Conservation (phyloP, 345 rosid genomes). For the Nasturtium officinale region DNA sequence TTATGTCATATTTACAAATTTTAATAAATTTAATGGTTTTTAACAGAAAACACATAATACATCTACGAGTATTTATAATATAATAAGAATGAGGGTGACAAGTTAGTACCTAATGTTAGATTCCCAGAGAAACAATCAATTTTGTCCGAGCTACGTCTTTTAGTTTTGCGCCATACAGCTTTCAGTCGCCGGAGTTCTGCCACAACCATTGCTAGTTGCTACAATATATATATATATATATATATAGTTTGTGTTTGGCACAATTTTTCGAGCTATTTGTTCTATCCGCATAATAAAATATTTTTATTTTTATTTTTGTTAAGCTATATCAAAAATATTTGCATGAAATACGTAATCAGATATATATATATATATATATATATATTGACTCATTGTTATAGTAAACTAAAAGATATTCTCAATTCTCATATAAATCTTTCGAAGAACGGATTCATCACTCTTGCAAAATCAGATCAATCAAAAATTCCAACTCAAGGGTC, state of each 20-base stretch:
- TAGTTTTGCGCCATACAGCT: neutral
- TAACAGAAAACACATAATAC: no score
- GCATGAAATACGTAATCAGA: neutral
- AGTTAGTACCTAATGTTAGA: neutral
- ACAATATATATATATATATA: no score
- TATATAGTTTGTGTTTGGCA: neutral
- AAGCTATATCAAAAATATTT: neutral
- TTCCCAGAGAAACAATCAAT: constrained; percentile 1
- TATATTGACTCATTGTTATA: neutral
- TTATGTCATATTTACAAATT: no score
- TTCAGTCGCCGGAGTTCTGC: neutral
- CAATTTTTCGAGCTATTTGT: neutral
- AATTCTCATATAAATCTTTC: neutral
- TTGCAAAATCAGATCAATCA: constrained; percentile 9
- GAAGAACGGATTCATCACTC: constrained; percentile 5
- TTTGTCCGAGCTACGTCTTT: neutral
- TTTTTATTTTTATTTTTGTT: neutral
- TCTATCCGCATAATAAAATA: neutral
- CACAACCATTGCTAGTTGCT: neutral
- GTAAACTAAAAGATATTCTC: neutral
- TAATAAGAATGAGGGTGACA: neutral
- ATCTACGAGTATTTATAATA: no score
- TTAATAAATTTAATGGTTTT: no score
- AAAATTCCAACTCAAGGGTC: constrained; percentile 23
- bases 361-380: constrained; percentile 1